Conservation (phyloP, 116 monocot genomes). For the Posidonia oceanica region DNA sequence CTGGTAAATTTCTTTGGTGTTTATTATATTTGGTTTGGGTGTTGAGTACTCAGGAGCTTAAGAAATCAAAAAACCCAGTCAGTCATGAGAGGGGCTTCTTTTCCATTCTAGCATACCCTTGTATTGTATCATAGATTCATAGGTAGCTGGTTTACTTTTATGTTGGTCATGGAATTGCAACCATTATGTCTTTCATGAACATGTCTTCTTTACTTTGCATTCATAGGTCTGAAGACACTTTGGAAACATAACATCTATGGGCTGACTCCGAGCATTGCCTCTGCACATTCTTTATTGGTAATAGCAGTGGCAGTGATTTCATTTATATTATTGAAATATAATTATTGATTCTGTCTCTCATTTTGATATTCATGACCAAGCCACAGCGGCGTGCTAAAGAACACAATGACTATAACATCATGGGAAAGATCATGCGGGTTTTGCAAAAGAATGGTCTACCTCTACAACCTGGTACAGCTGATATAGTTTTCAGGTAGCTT, state of each 20-base stretch:
- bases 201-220: neutral
- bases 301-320: neutral
- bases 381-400: conserved; percentile 77
- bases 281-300: conserved; percentile 92
- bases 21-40: too few species aligned
- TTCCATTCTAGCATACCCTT: too few species aligned
- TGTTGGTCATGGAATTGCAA: too few species aligned
- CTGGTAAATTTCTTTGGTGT: too few species aligned
- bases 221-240: conserved; percentile 69
- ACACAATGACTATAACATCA: conserved; percentile 47
- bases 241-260: conserved; percentile 97
- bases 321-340: neutral
- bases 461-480: conserved; percentile 90
- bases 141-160: too few species aligned
- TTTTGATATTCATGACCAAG: neutral
- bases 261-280: conserved; percentile 72
- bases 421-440: conserved; percentile 59
- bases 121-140: too few species aligned
- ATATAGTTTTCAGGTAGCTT: conserved; percentile 81
- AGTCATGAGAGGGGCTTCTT: too few species aligned
- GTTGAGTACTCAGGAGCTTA: too few species aligned
- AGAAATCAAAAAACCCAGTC: too few species aligned
- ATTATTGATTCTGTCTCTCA: neutral
- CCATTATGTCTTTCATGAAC: too few species aligned
- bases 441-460: conserved; percentile 57